A percentile compares a stretch with the other conserved stretches of the same genome.
phyloP scores from a whole-genome alignment of 495 filamentous ascomycete genomes.

The Podospora fimiseda region DNA sequence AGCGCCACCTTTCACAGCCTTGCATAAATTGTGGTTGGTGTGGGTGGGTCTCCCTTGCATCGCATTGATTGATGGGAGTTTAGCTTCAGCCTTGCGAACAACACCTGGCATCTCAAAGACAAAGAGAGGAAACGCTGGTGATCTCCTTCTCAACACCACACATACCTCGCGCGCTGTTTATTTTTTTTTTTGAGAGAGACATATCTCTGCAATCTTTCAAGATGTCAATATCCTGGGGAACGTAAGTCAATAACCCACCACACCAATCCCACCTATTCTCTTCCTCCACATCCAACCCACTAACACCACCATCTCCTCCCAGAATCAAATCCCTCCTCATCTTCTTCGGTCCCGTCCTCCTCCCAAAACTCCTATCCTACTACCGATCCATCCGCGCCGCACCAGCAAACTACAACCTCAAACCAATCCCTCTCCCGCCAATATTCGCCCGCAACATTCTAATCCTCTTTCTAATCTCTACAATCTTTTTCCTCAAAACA shows the following conservation, averaged over 20 bases:
- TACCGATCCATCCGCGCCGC: slow-evolving; percentile 57
- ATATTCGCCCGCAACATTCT: slow-evolving; percentile 45
- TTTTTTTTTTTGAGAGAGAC: too few relatives aligned
- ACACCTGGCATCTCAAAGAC: slow-evolving; percentile 16
- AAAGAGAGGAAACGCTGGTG: background rate
- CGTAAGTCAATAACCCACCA: slow-evolving; percentile 38
- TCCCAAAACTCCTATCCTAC: slow-evolving; percentile 64
- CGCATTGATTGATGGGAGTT: background rate
- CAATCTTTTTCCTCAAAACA: slow-evolving; percentile 53
- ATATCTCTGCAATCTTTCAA: too few relatives aligned
- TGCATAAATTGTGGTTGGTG: background rate
- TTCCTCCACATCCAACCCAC: background rate
- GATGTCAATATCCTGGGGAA: slow-evolving; percentile 43
- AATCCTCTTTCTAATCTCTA: slow-evolving; percentile 51
- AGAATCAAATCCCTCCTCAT: slow-evolving; percentile 74
- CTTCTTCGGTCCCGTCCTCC: slow-evolving; percentile 78
- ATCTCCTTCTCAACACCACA: background rate
- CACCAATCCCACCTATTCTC: background rate
- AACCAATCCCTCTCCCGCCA: slow-evolving; percentile 57
- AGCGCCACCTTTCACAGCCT: background rate
- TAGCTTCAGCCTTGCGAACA: slow-evolving; percentile 14
- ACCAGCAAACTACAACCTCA: slow-evolving; percentile 38
- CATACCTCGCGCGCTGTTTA: too few relatives aligned
- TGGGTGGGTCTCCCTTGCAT: background rate
- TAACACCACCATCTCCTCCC: slow-evolving; percentile 5